A percentile compares a stretch with the other conserved stretches of the same genome.
These are phyloP conservation scores for Tilletiopsis washingtonensis DNA, from an alignment of 1,284 basidiomycete genomes.

Conservation along the genomic window DNA sequence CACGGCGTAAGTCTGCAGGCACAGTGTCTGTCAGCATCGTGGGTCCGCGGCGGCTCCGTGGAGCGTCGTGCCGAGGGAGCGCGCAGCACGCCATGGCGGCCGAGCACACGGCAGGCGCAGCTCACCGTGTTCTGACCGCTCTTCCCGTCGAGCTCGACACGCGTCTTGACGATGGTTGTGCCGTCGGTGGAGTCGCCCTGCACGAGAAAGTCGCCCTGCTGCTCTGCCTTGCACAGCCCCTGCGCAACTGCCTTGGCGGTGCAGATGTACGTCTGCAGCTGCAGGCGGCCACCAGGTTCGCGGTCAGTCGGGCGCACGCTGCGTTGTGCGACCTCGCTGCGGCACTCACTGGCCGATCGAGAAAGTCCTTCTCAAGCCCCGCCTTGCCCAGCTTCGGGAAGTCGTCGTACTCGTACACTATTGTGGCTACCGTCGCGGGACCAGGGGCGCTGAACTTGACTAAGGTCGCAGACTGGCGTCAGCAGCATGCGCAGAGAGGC, in stretches of 20 bases:
- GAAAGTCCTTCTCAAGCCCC: conserved; percentile 33
- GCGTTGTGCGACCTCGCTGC: background rate
- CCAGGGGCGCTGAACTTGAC: conserved; percentile 72
- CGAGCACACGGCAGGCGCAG: background rate
- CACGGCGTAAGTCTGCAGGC: conserved; percentile 58
- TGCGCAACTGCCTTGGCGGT: conserved; percentile 15
- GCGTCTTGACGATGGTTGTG: conserved; percentile 18
- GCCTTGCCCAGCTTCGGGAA: conserved; percentile 68
- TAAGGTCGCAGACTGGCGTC: no score
- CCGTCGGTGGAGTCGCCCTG: conserved; percentile 19
- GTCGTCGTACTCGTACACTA: conserved; percentile 92
- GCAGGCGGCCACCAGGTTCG: background rate
- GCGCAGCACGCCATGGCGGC: no score
- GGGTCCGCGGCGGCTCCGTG: background rate
- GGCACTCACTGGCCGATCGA: conserved; percentile 42
- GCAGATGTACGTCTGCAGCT: conserved; percentile 60
- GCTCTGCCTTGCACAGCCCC: conserved; percentile 21
- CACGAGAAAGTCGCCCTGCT: conserved; percentile 36
- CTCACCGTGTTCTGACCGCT: conserved; percentile 11
- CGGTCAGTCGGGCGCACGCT: background rate
- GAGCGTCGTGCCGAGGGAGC: conserved; percentile 1
- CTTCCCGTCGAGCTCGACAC: conserved; percentile 25
- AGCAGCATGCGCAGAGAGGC: background rate
- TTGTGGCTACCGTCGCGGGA: conserved; percentile 80
- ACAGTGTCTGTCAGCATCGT: no score